Conservation (phyloP, 1,284 basidiomycete genomes). For the Puccinia brachypodii region DNA sequence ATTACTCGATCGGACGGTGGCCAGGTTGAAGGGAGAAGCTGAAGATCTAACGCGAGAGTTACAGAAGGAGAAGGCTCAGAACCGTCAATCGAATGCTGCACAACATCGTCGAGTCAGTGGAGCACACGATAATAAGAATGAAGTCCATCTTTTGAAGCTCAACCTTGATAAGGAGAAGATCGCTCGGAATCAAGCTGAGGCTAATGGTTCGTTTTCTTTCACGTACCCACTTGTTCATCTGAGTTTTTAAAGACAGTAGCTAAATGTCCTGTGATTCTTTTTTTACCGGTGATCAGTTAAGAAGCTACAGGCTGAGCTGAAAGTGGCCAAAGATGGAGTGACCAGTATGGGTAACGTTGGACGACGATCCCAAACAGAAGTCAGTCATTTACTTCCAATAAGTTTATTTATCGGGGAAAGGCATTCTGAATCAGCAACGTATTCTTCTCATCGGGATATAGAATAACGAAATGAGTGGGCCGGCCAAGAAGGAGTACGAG, state of each 20-base stretch:
- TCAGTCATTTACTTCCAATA: background rate
- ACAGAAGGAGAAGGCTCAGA: conserved; percentile 69
- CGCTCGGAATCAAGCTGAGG: conserved; percentile 63
- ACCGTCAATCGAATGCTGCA: conserved; percentile 58
- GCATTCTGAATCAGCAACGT: conserved; percentile 64
- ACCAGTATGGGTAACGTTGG: conserved; percentile 37
- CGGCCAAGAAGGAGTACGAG: conserved; percentile 60
- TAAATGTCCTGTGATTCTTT: background rate
- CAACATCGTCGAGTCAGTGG: conserved; percentile 46
- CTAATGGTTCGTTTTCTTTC: conserved; percentile 57
- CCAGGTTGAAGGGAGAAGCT: conserved; percentile 73
- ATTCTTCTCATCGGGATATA: conserved; percentile 61
- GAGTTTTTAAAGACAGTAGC: background rate
- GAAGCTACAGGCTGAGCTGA: conserved; percentile 46
- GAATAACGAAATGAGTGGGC: conserved; percentile 61
- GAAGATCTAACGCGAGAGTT: conserved; percentile 79
- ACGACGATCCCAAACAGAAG: conserved; percentile 35
- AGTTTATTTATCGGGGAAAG: conserved; percentile 65
- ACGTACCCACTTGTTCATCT: background rate
- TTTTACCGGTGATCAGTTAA: conserved; percentile 12
- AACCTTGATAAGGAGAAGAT: conserved; percentile 55
- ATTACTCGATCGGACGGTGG: conserved; percentile 77
- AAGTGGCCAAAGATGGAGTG: conserved; percentile 4
- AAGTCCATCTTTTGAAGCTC: conserved; percentile 49
- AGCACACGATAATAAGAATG: conserved; percentile 32